Evolutionary conservation across 352 stramenopile species (phyloP).

Genomic region (Pythium utonaiense): DNA sequence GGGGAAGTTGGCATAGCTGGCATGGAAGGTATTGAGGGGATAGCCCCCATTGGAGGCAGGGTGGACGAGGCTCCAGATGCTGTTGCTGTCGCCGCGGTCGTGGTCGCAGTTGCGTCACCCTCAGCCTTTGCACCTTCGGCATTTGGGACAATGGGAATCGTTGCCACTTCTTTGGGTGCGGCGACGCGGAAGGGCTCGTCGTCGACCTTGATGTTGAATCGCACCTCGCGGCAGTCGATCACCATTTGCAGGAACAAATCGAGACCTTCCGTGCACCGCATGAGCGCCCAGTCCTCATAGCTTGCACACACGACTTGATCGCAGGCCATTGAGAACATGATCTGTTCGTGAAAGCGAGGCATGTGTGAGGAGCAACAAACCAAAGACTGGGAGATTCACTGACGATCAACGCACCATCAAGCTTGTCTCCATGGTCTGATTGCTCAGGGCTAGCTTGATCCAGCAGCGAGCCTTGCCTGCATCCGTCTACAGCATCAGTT

Average conservation of each 20-base stretch:
- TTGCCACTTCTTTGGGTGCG: slow-evolving; percentile 17
- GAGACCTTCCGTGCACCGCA: slow-evolving; percentile 68
- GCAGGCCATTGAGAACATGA: slow-evolving; percentile 72
- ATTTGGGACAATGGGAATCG: slow-evolving; percentile 15
- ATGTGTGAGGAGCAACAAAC: no score
- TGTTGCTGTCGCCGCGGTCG: neutral
- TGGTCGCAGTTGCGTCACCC: slow-evolving; percentile 8
- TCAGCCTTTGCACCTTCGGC: slow-evolving; percentile 6
- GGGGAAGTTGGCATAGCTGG: slow-evolving; percentile 18
- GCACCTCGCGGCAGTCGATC: slow-evolving; percentile 61
- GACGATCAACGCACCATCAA: slow-evolving; percentile 47
- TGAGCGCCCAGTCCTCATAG: slow-evolving; percentile 81
- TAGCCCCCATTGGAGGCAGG: neutral
- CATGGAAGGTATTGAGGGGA: slow-evolving; percentile 1
- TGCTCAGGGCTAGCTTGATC: slow-evolving; percentile 80
- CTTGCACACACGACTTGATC: slow-evolving; percentile 69
- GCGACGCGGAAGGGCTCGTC: slow-evolving; percentile 45
- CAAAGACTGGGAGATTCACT: neutral
- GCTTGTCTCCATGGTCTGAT: slow-evolving; percentile 73
- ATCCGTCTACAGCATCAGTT: slow-evolving; percentile 36
- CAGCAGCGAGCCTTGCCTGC: slow-evolving; percentile 65
- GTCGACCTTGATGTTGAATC: slow-evolving; percentile 69
- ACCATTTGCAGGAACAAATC: slow-evolving; percentile 74
- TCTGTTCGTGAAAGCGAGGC: no score
- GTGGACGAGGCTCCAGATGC: neutral